Percentiles rank a stretch among this genome's conserved stretches.
Conservation (phyloP, 139 green algal genomes). For the Asterochloris sp. region DNA sequence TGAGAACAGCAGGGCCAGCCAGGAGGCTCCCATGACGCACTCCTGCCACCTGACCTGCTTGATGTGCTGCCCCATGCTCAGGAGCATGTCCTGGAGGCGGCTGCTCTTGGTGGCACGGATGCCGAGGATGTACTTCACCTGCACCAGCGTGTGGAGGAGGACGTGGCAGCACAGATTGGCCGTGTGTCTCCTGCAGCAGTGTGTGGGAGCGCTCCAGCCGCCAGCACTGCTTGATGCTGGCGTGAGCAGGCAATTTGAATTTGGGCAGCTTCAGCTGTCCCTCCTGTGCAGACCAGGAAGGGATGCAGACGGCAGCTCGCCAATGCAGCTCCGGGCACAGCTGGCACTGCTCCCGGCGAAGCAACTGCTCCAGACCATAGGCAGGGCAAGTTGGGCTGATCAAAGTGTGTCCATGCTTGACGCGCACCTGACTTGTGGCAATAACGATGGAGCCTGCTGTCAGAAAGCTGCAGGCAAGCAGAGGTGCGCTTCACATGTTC, state of each 20-base stretch:
- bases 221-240: too few species aligned
- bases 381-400: too few species aligned
- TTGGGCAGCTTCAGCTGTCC: too few species aligned
- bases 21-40: slow-evolving; percentile 17
- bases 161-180: too few species aligned
- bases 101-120: slow-evolving; percentile 14
- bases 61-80: background rate
- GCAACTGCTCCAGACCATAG: too few species aligned
- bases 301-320: too few species aligned
- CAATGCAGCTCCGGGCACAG: too few species aligned
- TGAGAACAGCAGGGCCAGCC: slow-evolving; percentile 22
- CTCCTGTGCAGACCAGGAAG: too few species aligned
- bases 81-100: slow-evolving; percentile 18
- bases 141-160: background rate
- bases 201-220: background rate
- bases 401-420: too few species aligned
- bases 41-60: slow-evolving; percentile 12
- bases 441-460: slow-evolving; percentile 49
- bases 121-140: slow-evolving; percentile 30
- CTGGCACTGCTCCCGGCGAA: too few species aligned
- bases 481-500: too few species aligned
- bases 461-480: slow-evolving; percentile 37
- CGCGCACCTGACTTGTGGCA: slow-evolving; percentile 11
- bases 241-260: too few species aligned
- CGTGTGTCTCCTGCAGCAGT: background rate